Base-by-base conservation (phyloP, 495 filamentous ascomycete species). In the Penicillium paxilli region DNA sequence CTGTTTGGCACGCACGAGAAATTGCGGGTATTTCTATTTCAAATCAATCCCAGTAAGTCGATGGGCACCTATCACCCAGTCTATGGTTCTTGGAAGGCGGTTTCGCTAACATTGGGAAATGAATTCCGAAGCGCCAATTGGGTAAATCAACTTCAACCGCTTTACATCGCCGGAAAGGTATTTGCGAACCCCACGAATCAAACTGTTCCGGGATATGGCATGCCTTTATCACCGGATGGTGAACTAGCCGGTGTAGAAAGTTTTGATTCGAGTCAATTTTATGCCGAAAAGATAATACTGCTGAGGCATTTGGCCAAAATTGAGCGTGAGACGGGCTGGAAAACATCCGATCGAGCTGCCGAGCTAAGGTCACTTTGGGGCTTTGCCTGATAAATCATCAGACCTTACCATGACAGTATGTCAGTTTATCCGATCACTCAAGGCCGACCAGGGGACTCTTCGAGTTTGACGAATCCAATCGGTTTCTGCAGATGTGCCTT, bases 251-350 rank as follows among this genome's bases (percentile, higher is more conserved):
- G n/a, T n/a, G 5, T 11, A 21, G 30, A 40, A 8, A 40, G n/a
- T 40, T 14, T 16, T 23, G 32, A 49, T 9, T 24, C 8, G 16
- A 52, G 56, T 16, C 37, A 56, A 16, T 60, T 45, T 25, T 26
- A 22, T 23, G 5, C 58, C 37, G 58, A 60, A 44, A 60, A 60
- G 17, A 56, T 60, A 10, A 4, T 49, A 5, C 32, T 60, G n/a
- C 22, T 60, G 8, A 60, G 46, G 26, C 58, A 60, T 38, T 28
- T 60, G 11, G 48, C 58, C 44, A 37, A 49, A 30, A 56, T 60
- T 24, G 58, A 60, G 44, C 32, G 44, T 16, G 52, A 60, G 28
- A 60, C 58, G 5, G 58, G 58, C 5, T 56, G 58, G 58, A 60
- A 60, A 37, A 60, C 58, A 4, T 52, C 58, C 0, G 52, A 60